Percentiles rank a stretch among this genome's conserved stretches.
Conservation (phyloP, 805 yeast species). For the Kluyveromyces wickerhamii region DNA sequence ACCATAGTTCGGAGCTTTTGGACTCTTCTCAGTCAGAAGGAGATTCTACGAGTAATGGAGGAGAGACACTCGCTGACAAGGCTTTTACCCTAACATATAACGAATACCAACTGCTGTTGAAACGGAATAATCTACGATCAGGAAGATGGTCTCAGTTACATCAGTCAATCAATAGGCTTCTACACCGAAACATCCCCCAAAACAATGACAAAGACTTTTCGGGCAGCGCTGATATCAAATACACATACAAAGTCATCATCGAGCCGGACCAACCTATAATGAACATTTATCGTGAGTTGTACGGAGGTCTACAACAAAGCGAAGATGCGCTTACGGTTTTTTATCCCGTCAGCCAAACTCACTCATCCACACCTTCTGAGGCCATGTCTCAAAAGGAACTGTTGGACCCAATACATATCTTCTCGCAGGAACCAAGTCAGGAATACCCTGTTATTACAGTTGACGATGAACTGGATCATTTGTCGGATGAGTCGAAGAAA, state of each 20-base stretch:
- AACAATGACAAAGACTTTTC: constrained; percentile 1
- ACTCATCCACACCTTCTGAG: background rate
- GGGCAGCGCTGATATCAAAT: background rate
- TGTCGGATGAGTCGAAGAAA: constrained; percentile 13
- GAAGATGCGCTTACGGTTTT: constrained; percentile 22
- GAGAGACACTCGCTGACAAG: background rate
- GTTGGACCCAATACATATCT: constrained; percentile 1
- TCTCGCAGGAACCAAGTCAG: background rate
- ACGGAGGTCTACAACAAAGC: constrained; percentile 20
- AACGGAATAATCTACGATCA: background rate
- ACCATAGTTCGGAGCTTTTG: constrained; percentile 10
- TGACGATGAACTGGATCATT: constrained; percentile 11
- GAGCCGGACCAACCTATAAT: constrained; percentile 24
- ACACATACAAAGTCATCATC: constrained; percentile 12
- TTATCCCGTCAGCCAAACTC: constrained; percentile 1
- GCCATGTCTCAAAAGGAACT: background rate
- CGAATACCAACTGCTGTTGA: background rate
- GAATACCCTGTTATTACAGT: constrained; percentile 1
- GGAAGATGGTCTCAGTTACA: constrained; percentile 4
- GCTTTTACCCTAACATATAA: constrained; percentile 1
- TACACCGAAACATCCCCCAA: background rate
- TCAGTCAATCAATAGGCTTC: constrained; percentile 1
- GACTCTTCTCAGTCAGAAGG: background rate
- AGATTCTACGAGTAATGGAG: background rate
- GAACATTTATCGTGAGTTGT: constrained; percentile 20